Base-by-base conservation (phyloP, 306 rosid genomes). In the Astragalus glycyphyllos region DNA sequence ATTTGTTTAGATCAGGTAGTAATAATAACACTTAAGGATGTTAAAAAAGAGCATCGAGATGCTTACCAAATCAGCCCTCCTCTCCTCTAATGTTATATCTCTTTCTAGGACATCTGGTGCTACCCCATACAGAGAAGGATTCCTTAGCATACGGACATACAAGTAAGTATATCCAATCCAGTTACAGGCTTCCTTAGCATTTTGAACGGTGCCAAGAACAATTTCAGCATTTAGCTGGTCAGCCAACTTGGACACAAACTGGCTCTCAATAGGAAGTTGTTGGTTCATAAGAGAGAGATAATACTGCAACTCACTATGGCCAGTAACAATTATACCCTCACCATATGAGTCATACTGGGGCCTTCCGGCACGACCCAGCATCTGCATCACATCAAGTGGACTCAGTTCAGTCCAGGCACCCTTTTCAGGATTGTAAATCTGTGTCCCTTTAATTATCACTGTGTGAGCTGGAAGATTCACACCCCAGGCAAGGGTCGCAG, bases 401-500 rank as follows among this genome's bases (percentile, higher is more conserved):
- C 96, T 90, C 5, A 93, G 84, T 77, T 90, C 98, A 72, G 97
- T 94, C 98, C 97, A 94, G 71, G 96, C 95, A 23, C 97, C 98
- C 81, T 94, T 94, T 49, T 89, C 96, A 15, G 97, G 98, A 78
- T 87, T 88, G 80, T 87, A 93, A 46, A 94, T 82, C 86, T 94
- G 97, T n/a, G 98, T 90, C 50, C 98, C 98, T 53, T 90, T 94
- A 60, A 90, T 90, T 47, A 93, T 90, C 61, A 93, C 98, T 16
- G 91, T 81, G 62, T 90, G 97, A 50, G 98, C 98, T 16, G 98
- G 97, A 32, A 93, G 84, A 76, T 93, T 93, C 83, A 90, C 97
- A 80, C 97, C 98, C 98, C 97, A 93, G 48, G 98, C 97, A 80
- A 93, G 96, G 71, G 98, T 93, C 4, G 97, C 98, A 53, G 98